Conservation (phyloP, 2,329 filamentous ascomycete species). For the Apiospora pterosperma region DNA sequence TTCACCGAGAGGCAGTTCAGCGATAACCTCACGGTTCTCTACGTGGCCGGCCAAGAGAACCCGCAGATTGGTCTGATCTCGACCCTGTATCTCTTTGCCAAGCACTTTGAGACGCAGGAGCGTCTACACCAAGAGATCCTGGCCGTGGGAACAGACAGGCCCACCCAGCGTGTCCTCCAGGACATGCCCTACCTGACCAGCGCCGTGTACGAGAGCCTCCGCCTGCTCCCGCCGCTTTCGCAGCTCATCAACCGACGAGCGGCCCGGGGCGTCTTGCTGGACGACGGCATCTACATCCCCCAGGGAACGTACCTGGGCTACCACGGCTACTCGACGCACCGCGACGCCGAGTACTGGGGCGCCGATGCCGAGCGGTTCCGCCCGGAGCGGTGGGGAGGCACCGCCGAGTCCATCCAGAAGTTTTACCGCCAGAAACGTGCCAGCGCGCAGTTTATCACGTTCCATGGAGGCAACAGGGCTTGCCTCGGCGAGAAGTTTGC, state of each 20-base stretch:
- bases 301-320: slow-evolving; percentile 36
- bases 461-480: slow-evolving; percentile 36
- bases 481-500: slow-evolving; percentile 39
- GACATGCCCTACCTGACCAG: slow-evolving; percentile 39
- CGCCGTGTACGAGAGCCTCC: slow-evolving; percentile 42
- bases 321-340: slow-evolving; percentile 36
- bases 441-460: slow-evolving; percentile 37
- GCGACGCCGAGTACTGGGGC: slow-evolving; percentile 28
- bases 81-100: slow-evolving; percentile 33
- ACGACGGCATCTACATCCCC: slow-evolving; percentile 29
- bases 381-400: slow-evolving; percentile 35
- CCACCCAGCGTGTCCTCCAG: slow-evolving; percentile 17
- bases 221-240: slow-evolving; percentile 45
- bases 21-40: slow-evolving; percentile 36
- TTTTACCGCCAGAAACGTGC: slow-evolving; percentile 31
- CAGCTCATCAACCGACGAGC: slow-evolving; percentile 46
- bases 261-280: slow-evolving; percentile 15
- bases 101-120: slow-evolving; percentile 27
- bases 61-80: slow-evolving; percentile 26
- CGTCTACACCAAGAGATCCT: slow-evolving; percentile 28
- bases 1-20: slow-evolving; percentile 34
- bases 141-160: slow-evolving; percentile 8
- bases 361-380: slow-evolving; percentile 32
- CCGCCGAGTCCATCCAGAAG: slow-evolving; percentile 30
- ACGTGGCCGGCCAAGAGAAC: slow-evolving; percentile 40